Base-by-base conservation (phyloP, 2,329 filamentous ascomycete species). In the Aureobasidium mangrovei region DNA sequence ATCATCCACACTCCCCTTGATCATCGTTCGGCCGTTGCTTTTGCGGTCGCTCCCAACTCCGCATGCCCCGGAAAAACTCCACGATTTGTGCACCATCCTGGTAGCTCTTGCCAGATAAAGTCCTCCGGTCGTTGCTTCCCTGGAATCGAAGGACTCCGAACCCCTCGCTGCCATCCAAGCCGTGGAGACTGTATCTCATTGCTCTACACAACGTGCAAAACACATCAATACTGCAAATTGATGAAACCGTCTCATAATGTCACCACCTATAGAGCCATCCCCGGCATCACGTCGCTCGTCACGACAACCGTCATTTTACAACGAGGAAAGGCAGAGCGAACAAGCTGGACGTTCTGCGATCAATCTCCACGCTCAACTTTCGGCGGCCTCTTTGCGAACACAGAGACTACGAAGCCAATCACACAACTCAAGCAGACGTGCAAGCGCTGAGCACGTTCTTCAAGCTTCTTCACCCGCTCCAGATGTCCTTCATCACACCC, bases 301-400 rank as follows among this genome's bases (percentile, higher is more conserved):
- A 26, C 53, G 43, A n/a, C 35, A 26, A 54, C 35, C 35, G 12
- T 42, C 36, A 12, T 35, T 26, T 9, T n/a, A 24, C 10, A 33
- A 53, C 5, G 51, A 53, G 7, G 26, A 12, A 39, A 38, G 33
- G 32, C 40, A 38, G 6, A 38, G 48, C 31, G 62, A 65, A 42
- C 67, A 69, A 57, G 64, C 65, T n/a, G 67, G 67, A 7, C 65
- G 67, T 4, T 64, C 64, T 12, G 48, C 64, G 7, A 60, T 60
- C 43, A 64, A 62, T 46, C 58, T 68, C 40, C 61, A 64, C 51
- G 67, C 67, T 9, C 63, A 66, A 18, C 62, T 62, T 10, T 68
- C 65, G 27, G 65, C 65, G 45, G 64, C 66, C 49, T 63, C 64
- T n/a, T 47, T 69, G n/a, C 62, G 65, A 41, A 59, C 61, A 31